phyloP scores from a whole-genome alignment of 2,329 filamentous ascomycete genomes.

The Cytospora chrysosperma region DNA sequence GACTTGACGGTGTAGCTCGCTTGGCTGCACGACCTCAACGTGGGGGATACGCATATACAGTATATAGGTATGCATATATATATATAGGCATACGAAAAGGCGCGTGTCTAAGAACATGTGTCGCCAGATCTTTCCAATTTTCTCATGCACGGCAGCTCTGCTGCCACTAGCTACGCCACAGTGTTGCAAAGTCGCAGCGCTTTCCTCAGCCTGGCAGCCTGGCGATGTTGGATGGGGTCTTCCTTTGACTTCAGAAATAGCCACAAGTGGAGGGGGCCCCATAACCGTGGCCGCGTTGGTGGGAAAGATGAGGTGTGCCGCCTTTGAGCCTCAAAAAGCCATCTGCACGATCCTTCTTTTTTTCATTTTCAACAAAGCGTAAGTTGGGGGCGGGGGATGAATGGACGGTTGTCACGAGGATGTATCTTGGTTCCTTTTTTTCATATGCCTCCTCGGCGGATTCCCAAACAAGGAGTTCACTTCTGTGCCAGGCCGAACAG shows the following conservation, averaged over 20 bases:
- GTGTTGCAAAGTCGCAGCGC: conserved; percentile 6
- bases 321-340: conserved; percentile 22
- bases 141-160: not conserved
- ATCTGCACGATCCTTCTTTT: conserved; percentile 5
- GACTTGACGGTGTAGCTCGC: conserved; percentile 17
- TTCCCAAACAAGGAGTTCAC: not conserved
- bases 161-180: conserved; percentile 1
- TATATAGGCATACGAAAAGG: not conserved
- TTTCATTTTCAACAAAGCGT: not conserved
- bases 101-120: conserved; percentile 13
- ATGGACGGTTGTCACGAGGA: not conserved
- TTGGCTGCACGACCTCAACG: not conserved
- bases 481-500: not conserved
- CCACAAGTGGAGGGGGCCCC: not conserved
- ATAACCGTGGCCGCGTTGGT: not conserved
- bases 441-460: not conserved
- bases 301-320: conserved; percentile 13
- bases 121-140: conserved; percentile 5
- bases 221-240: conserved; percentile 9
- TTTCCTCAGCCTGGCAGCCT: conserved; percentile 10
- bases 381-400: not conserved
- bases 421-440: not conserved
- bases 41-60: not conserved
- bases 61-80: not conserved
- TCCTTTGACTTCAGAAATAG: conserved; percentile 18